A percentile compares a stretch with the other conserved stretches of the same genome.
Conservation (phyloP, 129 eudicot species). For the Flaveria trinervia region DNA sequence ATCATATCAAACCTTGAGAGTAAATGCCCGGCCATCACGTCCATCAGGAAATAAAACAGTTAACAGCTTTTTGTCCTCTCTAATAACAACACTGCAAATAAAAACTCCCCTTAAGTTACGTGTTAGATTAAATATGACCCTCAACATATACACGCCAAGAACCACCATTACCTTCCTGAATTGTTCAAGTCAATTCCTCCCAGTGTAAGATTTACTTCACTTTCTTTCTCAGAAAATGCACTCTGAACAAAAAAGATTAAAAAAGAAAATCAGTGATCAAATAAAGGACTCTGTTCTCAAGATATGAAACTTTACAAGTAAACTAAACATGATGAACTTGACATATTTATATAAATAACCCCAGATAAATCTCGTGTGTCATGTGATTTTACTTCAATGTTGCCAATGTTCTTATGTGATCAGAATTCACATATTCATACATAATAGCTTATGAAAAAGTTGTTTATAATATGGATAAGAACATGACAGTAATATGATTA, state of each 20-base stretch:
- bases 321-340: slow-evolving; percentile 4
- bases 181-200: slow-evolving; percentile 98
- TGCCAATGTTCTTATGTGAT: background rate
- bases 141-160: slow-evolving; percentile 1
- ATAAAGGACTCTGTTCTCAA: background rate
- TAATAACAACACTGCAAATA: slow-evolving; percentile 83
- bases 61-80: slow-evolving; percentile 93
- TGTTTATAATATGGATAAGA: background rate
- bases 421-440: background rate
- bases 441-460: background rate
- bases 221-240: slow-evolving; percentile 86
- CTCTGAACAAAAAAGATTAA: slow-evolving; percentile 51
- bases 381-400: background rate
- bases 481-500: background rate
- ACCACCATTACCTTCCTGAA: slow-evolving; percentile 82
- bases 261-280: slow-evolving; percentile 16
- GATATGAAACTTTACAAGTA: slow-evolving; percentile 11
- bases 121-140: background rate
- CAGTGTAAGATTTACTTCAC: slow-evolving; percentile 92
- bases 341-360: background rate
- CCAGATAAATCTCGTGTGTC: background rate
- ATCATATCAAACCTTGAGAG: slow-evolving; percentile 66
- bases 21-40: slow-evolving; percentile 97
- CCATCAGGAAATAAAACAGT: slow-evolving; percentile 99
- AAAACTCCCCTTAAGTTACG: slow-evolving; percentile 16